Evolutionary conservation across 2,329 filamentous ascomycete genomes (phyloP).

Genomic region (Xylariaceae sp.): DNA sequence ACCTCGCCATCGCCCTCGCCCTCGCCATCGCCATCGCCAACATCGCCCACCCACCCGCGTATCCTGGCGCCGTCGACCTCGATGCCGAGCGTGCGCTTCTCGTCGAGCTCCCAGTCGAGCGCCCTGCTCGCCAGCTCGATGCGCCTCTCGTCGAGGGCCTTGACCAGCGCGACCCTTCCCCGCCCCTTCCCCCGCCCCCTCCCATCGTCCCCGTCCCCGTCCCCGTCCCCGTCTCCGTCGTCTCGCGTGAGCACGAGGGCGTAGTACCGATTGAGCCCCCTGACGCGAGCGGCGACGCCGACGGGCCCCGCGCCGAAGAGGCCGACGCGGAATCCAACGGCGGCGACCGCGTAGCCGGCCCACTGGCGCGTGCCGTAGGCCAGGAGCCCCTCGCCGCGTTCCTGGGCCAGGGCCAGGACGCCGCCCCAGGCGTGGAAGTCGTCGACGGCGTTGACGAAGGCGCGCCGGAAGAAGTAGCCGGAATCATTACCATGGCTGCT

Average conservation of each 20-base stretch:
- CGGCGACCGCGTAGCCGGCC: slow-evolving; percentile 18
- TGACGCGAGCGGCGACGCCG: slow-evolving; percentile 20
- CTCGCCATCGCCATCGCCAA: slow-evolving; percentile 5
- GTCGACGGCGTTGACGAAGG: slow-evolving; percentile 22
- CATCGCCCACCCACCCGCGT: neutral
- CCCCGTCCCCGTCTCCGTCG: too few relatives aligned
- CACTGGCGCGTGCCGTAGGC: slow-evolving; percentile 26
- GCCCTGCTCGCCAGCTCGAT: slow-evolving; percentile 6
- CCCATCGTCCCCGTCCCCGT: too few relatives aligned
- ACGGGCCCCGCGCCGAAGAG: slow-evolving; percentile 14
- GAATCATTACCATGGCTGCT: slow-evolving; percentile 3
- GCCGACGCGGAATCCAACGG: slow-evolving; percentile 16
- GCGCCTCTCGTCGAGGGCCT: slow-evolving; percentile 15
- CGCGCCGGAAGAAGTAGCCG: slow-evolving; percentile 17
- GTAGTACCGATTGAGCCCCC: slow-evolving; percentile 25
- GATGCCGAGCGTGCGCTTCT: slow-evolving; percentile 9
- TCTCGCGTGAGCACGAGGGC: slow-evolving; percentile 17
- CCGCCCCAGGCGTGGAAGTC: slow-evolving; percentile 12
- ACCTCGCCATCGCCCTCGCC: too few relatives aligned
- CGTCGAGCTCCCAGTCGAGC: slow-evolving; percentile 15
- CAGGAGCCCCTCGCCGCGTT: slow-evolving; percentile 23
- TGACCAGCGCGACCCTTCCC: slow-evolving; percentile 12
- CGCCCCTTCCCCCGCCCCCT: too few relatives aligned
- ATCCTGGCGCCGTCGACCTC: neutral
- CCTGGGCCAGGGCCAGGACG: slow-evolving; percentile 20